Evolutionary conservation across 2,329 filamentous ascomycete species (phyloP).

Genomic region (Talaromyces sp.): DNA sequence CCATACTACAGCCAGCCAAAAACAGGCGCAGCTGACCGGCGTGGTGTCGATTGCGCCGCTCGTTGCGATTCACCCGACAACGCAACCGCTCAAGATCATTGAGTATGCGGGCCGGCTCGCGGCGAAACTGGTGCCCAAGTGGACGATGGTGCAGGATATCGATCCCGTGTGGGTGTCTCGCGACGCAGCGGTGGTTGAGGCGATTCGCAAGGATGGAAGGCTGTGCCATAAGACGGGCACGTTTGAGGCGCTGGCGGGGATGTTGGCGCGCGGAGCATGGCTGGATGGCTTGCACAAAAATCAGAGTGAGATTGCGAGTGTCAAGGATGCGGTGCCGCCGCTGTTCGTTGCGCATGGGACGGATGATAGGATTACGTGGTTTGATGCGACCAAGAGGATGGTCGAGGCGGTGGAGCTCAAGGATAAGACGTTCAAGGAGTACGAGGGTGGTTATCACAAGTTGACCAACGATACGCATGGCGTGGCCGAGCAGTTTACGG

Average conservation of each 20-base stretch:
- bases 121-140: constrained; percentile 1
- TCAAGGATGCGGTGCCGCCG: constrained; percentile 45
- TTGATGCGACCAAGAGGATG: constrained; percentile 59
- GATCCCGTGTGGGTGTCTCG: constrained; percentile 40
- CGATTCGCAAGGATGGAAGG: constrained; percentile 16
- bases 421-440: constrained; percentile 67
- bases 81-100: constrained; percentile 40
- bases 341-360: constrained; percentile 74
- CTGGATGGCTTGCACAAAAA: constrained; percentile 46
- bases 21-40: neutral
- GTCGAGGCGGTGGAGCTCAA: constrained; percentile 52
- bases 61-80: constrained; percentile 67
- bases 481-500: constrained; percentile 34
- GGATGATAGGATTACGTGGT: constrained; percentile 64
- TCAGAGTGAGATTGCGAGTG: constrained; percentile 14
- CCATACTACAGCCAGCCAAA: neutral
- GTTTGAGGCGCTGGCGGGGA: constrained; percentile 68
- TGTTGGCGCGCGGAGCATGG: constrained; percentile 67
- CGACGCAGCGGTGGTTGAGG: constrained; percentile 23
- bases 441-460: constrained; percentile 75
- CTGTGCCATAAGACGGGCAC: constrained; percentile 81
- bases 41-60: constrained; percentile 76
- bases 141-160: constrained; percentile 5
- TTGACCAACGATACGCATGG: constrained; percentile 27
- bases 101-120: constrained; percentile 5